Percentiles rank a stretch among this genome's conserved stretches.
These are phyloP conservation scores for Pythium phragmiticola DNA, from an alignment of 352 stramenopile species.

Conservation along the genomic window DNA sequence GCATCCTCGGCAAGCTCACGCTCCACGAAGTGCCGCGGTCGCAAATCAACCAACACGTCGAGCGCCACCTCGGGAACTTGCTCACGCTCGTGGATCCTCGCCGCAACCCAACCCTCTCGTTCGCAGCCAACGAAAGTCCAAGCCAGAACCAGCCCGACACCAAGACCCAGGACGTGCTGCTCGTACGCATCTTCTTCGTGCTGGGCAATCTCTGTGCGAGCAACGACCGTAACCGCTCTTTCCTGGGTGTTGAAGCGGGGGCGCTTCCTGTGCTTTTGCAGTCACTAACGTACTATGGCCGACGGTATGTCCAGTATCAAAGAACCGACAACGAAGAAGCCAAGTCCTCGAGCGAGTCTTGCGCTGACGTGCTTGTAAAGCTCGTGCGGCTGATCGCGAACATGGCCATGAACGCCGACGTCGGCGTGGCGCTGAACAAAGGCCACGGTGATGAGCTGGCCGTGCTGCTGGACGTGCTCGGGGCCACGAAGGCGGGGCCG, in stretches of 20 bases:
- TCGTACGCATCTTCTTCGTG: slow-evolving; percentile 80
- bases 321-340: background rate
- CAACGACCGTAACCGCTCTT: slow-evolving; percentile 72
- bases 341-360: background rate
- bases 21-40: slow-evolving; percentile 67
- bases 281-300: slow-evolving; percentile 43
- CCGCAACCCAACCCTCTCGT: slow-evolving; percentile 38
- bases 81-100: slow-evolving; percentile 44
- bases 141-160: slow-evolving; percentile 37
- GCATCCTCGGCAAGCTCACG: slow-evolving; percentile 81
- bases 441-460: slow-evolving; percentile 27
- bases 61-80: slow-evolving; percentile 40
- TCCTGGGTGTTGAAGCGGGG: slow-evolving; percentile 36
- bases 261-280: slow-evolving; percentile 42
- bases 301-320: slow-evolving; percentile 30
- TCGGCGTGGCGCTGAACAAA: slow-evolving; percentile 46
- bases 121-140: background rate
- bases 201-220: slow-evolving; percentile 86
- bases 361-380: slow-evolving; percentile 75
- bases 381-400: slow-evolving; percentile 82
- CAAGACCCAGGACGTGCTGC: slow-evolving; percentile 50
- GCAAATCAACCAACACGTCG: slow-evolving; percentile 56
- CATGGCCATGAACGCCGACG: slow-evolving; percentile 71
- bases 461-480: slow-evolving; percentile 45
- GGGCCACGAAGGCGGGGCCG: slow-evolving; percentile 21